Evolutionary conservation across 192 early-diverging fungal genomes (phyloP).

Genomic region (Rhizophlyctis rosea): DNA sequence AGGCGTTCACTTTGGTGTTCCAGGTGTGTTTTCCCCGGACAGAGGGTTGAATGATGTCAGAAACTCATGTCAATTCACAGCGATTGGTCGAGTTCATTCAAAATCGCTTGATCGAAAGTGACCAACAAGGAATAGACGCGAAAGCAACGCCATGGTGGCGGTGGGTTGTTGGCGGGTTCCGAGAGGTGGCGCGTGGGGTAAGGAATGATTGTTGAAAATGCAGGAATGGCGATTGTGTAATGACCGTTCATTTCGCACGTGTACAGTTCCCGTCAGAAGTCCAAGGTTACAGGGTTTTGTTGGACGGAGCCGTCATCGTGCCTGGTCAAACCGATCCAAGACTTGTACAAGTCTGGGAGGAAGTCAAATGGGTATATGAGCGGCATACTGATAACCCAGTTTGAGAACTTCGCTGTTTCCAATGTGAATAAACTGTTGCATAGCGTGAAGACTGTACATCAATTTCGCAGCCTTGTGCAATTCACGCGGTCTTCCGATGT

Average conservation of each 20-base stretch:
- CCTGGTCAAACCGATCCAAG: constrained; percentile 39
- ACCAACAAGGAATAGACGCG: constrained; percentile 19
- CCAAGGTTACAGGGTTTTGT: constrained; percentile 47
- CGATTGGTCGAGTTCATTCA: constrained; percentile 24
- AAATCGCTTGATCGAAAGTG: neutral
- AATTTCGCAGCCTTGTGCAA: too few species aligned
- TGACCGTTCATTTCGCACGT: constrained; percentile 13
- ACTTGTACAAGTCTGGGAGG: constrained; percentile 46
- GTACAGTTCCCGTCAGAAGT: constrained; percentile 64
- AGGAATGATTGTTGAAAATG: constrained; percentile 31
- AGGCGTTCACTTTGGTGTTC: constrained; percentile 71
- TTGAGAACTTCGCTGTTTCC: too few species aligned
- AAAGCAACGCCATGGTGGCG: constrained; percentile 38
- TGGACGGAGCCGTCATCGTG: constrained; percentile 57
- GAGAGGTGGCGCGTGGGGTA: constrained; percentile 65
- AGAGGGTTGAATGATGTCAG: neutral
- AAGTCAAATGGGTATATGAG: constrained; percentile 31
- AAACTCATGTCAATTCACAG: neutral
- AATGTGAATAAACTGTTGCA: too few species aligned
- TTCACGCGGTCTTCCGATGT: too few species aligned
- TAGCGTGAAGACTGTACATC: too few species aligned
- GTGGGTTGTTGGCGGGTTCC: constrained; percentile 63
- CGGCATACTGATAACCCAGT: constrained; percentile 10
- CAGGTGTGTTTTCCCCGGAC: constrained; percentile 50
- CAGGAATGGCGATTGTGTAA: neutral